Conservation (phyloP, 2,329 filamentous ascomycete genomes). For the Aspergillus aculeatus region DNA sequence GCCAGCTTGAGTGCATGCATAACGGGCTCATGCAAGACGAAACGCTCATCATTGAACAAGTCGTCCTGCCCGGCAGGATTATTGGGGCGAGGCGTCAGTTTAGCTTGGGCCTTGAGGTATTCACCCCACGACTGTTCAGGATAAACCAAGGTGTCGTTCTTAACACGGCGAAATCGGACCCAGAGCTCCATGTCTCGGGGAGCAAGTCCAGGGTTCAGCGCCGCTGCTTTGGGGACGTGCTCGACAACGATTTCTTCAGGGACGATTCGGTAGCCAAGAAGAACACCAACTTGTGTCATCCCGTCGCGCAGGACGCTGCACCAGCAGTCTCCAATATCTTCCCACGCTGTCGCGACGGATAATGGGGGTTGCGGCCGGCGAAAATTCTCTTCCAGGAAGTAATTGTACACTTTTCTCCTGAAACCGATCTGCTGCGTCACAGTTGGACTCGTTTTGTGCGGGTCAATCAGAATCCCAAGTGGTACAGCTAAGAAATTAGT, state of each 20-base stretch:
- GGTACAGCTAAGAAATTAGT: conserved; percentile 16
- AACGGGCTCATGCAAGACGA: conserved; percentile 28
- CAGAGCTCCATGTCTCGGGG: conserved; percentile 71
- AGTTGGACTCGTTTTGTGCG: conserved; percentile 50
- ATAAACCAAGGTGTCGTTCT: neutral
- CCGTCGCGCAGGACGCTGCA: conserved; percentile 59
- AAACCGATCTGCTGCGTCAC: conserved; percentile 33
- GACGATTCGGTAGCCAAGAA: conserved; percentile 51
- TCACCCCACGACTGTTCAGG: neutral
- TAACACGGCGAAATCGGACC: conserved; percentile 49
- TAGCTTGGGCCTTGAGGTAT: neutral
- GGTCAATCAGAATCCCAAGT: neutral
- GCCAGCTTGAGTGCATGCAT: conserved; percentile 20
- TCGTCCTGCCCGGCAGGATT: conserved; percentile 10
- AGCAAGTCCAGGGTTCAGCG: conserved; percentile 59
- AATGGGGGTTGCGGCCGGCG: conserved; percentile 41
- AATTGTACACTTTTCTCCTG: conserved; percentile 19
- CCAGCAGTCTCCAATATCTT: conserved; percentile 84
- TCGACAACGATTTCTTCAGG: conserved; percentile 71
- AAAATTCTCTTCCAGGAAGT: conserved; percentile 5
- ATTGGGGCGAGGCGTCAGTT: neutral
- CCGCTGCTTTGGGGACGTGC: conserved; percentile 64
- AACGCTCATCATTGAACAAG: conserved; percentile 10
- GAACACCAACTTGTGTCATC: conserved; percentile 43
- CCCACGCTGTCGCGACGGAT: conserved; percentile 67